phyloP scores from a whole-genome alignment of 768 basidiomycete genomes.

The Lyophyllum atratum region DNA sequence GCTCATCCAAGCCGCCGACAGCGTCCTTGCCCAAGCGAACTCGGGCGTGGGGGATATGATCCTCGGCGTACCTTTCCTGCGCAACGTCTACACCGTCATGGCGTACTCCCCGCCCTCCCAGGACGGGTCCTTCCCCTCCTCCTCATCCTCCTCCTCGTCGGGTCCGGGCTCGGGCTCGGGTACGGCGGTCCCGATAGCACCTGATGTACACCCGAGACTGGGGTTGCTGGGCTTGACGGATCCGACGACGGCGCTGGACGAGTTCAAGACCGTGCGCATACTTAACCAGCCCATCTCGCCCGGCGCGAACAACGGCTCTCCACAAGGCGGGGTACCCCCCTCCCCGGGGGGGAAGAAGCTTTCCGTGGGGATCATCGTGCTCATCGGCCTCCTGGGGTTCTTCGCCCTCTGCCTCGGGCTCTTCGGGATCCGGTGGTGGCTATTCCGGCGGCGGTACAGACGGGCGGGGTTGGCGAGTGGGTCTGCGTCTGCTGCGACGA shows the following conservation, averaged over 20 bases:
- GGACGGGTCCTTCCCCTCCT: conserved; percentile 8
- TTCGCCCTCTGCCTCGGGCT: conserved; percentile 54
- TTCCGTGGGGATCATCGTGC: conserved; percentile 62
- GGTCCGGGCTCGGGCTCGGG: too few relatives aligned
- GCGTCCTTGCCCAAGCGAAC: conserved; percentile 35
- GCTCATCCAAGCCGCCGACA: conserved; percentile 61
- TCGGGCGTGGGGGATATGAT: conserved; percentile 64
- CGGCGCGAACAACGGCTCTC: not conserved
- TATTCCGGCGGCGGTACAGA: conserved; percentile 40
- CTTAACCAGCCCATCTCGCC: conserved; percentile 56
- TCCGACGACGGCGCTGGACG: conserved; percentile 56
- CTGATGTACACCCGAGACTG: conserved; percentile 43
- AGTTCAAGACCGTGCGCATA: conserved; percentile 73
- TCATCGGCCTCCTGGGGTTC: conserved; percentile 61
- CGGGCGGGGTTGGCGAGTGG: conserved; percentile 4
- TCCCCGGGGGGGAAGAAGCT: conserved; percentile 37
- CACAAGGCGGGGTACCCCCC: not conserved
- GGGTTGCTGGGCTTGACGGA: conserved; percentile 70
- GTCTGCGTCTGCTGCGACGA: not conserved
- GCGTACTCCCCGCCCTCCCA: conserved; percentile 49
- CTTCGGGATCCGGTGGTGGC: conserved; percentile 56
- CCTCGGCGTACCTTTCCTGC: conserved; percentile 77
- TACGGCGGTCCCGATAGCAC: too few relatives aligned
- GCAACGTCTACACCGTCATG: conserved; percentile 78
- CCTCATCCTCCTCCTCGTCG: conserved; percentile 11